Percentiles rank a stretch among this genome's conserved stretches.
These are phyloP conservation scores for Cladophialophora immunda DNA, from an alignment of 2,329 filamentous ascomycete species.

Conservation along the genomic window DNA sequence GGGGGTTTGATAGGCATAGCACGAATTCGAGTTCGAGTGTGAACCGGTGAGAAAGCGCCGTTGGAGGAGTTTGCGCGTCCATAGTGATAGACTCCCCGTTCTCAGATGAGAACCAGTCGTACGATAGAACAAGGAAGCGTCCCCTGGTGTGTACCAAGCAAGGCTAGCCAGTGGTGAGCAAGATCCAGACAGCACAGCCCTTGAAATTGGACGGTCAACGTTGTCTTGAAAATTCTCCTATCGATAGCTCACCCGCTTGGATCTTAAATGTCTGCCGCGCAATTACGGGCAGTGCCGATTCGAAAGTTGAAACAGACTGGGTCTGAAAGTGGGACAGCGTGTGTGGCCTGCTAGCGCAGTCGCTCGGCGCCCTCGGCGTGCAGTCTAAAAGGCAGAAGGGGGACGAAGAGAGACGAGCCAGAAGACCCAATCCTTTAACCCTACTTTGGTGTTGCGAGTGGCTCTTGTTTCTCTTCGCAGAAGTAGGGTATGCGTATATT, in stretches of 20 bases:
- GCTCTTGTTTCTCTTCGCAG: not conserved
- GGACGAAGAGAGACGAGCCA: not conserved
- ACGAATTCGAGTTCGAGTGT: constrained; percentile 61
- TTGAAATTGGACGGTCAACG: not conserved
- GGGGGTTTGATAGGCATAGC: constrained; percentile 58
- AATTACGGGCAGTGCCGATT: not conserved
- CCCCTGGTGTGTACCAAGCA: not conserved
- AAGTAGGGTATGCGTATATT: not conserved
- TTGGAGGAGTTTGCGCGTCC: constrained; percentile 42
- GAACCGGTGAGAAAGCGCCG: constrained; percentile 55
- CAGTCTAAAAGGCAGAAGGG: not conserved
- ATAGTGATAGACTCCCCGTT: constrained; percentile 16
- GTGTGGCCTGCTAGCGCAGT: not conserved
- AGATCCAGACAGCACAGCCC: not conserved
- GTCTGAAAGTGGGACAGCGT: not conserved
- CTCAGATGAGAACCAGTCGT: not conserved
- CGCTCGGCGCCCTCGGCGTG: not conserved
- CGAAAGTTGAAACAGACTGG: constrained; percentile 1
- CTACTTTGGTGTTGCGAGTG: not conserved
- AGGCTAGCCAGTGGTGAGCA: not conserved
- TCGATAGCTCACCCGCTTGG: constrained; percentile 1
- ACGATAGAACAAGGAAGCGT: not conserved
- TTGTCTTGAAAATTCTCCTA: constrained; percentile 10
- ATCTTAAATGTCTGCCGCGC: not conserved
- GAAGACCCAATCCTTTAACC: not conserved